These are phyloP conservation scores for Tolypocladium endophyticum DNA, from an alignment of 2,329 filamentous ascomycete genomes.

Conservation along the genomic window DNA sequence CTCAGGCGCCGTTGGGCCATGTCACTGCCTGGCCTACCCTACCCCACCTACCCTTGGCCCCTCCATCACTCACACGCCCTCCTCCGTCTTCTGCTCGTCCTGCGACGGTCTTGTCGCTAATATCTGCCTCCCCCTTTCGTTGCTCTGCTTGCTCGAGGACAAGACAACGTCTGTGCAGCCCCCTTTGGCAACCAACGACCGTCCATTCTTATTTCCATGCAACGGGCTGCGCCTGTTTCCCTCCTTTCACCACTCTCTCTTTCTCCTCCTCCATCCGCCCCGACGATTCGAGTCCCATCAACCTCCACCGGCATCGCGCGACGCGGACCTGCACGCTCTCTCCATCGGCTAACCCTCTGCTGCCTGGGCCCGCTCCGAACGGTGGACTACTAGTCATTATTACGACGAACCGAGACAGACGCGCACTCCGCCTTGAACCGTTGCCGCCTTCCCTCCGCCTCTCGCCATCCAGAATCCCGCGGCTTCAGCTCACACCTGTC, in stretches of 20 bases:
- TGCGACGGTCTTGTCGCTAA: neutral
- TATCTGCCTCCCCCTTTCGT: neutral
- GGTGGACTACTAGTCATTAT: neutral
- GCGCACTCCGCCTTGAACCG: neutral
- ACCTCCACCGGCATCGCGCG: neutral
- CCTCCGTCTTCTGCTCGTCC: neutral
- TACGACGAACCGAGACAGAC: neutral
- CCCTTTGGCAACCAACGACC: neutral
- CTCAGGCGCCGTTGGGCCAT: neutral
- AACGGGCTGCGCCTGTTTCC: neutral
- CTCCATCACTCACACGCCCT: neutral
- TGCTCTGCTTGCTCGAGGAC: neutral
- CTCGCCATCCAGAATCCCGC: neutral
- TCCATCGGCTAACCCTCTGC: neutral
- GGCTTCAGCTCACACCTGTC: neutral
- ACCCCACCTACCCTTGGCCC: neutral
- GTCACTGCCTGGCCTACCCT: neutral
- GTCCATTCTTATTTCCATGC: neutral
- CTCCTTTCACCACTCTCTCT: neutral
- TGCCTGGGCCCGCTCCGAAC: neutral
- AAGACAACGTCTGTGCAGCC: neutral
- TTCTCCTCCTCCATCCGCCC: neutral
- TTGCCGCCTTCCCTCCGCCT: neutral
- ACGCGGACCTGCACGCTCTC: neutral
- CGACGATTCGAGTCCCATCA: neutral